phyloP scores from a whole-genome alignment of 495 filamentous ascomycete genomes.

The Penicillium ochrochloron region DNA sequence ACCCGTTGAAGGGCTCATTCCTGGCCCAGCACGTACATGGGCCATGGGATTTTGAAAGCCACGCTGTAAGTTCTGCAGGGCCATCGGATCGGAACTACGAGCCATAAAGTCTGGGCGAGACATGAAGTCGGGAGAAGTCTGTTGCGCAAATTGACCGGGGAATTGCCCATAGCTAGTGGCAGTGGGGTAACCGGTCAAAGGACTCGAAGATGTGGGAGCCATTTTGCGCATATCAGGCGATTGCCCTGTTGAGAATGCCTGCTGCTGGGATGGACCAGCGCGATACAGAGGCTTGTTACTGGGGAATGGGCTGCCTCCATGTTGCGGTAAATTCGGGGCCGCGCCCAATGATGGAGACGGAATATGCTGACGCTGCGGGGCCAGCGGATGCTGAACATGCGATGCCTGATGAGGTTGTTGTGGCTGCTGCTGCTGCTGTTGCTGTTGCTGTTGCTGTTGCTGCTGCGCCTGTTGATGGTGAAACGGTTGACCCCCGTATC shows the following conservation, averaged over 20 bases:
- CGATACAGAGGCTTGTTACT: conserved; percentile 36
- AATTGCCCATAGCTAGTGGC: conserved; percentile 38
- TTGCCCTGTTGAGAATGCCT: conserved; percentile 33
- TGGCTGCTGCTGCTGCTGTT: conserved; percentile 34
- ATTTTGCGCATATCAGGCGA: conserved; percentile 48
- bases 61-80: conserved; percentile 42
- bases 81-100: conserved; percentile 38
- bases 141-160: conserved; percentile 39
- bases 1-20: conserved; percentile 38
- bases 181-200: conserved; percentile 41
- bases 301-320: conserved; percentile 33
- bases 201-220: conserved; percentile 40
- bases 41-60: conserved; percentile 41
- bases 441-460: conserved; percentile 33
- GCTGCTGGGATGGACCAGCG: conserved; percentile 38
- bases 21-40: conserved; percentile 35
- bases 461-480: conserved; percentile 37
- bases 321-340: conserved; percentile 35
- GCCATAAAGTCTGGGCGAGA: conserved; percentile 38
- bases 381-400: conserved; percentile 27
- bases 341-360: conserved; percentile 41
- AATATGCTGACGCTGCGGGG: conserved; percentile 32
- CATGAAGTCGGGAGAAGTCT: conserved; percentile 43
- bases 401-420: conserved; percentile 33
- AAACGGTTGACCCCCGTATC: conserved; percentile 42